phyloP scores from a whole-genome alignment of 805 yeast species.

The Candida methanosorbosa region DNA sequence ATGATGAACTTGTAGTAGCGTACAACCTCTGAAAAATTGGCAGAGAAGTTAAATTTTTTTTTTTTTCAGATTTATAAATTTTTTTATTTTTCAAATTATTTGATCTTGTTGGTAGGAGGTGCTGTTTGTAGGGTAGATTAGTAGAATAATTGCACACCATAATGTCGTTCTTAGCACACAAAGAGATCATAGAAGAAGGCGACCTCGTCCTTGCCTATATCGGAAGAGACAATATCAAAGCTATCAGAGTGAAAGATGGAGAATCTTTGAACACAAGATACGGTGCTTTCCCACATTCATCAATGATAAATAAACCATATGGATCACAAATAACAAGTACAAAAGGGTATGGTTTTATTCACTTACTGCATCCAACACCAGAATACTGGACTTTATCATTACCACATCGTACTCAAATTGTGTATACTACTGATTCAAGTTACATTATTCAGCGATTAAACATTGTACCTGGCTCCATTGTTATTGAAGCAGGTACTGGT shows the following conservation, averaged over 20 bases:
- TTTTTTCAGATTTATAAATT: not conserved
- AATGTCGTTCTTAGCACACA: constrained; percentile 12
- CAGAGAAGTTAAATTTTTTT: too few species aligned
- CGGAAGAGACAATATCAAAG: constrained; percentile 71
- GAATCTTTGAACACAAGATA: constrained; percentile 73
- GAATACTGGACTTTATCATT: constrained; percentile 94
- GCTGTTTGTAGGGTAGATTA: too few species aligned
- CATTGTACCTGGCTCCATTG: constrained; percentile 64
- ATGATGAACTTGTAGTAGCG: too few species aligned
- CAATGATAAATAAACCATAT: constrained; percentile 71
- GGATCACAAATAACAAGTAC: constrained; percentile 76
- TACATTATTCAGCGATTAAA: constrained; percentile 79
- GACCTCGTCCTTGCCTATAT: constrained; percentile 84
- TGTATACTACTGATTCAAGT: constrained; percentile 90
- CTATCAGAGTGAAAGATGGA: constrained; percentile 52
- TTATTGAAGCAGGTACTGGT: constrained; percentile 97
- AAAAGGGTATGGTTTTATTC: constrained; percentile 77
- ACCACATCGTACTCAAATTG: constrained; percentile 97
- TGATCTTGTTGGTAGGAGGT: too few species aligned
- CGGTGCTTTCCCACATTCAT: constrained; percentile 80
- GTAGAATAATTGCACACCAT: too few species aligned
- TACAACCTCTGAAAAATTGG: too few species aligned
- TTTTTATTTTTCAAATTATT: too few species aligned
- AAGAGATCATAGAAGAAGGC: constrained; percentile 69
- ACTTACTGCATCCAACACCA: constrained; percentile 84